Evolutionary conservation across 2,329 filamentous ascomycete genomes (phyloP), one percentile per base, ranked within the genome.

Genomic region (Penicillium sp.): DNA sequence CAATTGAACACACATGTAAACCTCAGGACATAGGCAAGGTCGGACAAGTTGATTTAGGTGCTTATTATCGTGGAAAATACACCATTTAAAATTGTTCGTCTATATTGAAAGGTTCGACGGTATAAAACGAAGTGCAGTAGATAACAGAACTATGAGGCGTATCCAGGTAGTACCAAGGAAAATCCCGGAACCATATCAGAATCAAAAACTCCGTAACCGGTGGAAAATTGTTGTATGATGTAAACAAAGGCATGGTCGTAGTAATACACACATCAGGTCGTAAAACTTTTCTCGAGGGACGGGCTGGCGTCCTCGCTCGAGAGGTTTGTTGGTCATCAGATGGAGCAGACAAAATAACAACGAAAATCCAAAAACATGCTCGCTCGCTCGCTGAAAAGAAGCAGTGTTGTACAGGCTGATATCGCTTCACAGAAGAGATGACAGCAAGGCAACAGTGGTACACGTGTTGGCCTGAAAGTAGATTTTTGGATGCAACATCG

Each of bases 351-450:
- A 36, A 38, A 33, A 31, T 22, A 22, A 2, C 2, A 22, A 22
- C 20, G 25, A 33, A 43, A 31, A 36, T 35, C 41, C 39, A 11
- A 24, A 14, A 24, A n/a, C 5, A 27, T 20, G 30, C 24, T 51
- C 49, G 51, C 24, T 51, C 49, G 51, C 54, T 54, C 48, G 51
- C 48, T 59, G 46, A 40, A n/a, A 46, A 38, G 9, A 35, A 42
- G 20, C 20, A 36, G 35, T 54, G 22, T 33, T 45, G 46, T 55
- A 56, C 56, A 60, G 7, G 28, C 30, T 38, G 30, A 14, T 33
- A 36, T n/a, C 42, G 33, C 50, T 35, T 47, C 51, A 2, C 45
- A 47, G 46, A 54, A 41, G 44, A 27, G 14, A 44, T 46, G 44
- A 13, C 38, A 54, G 39, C 28, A 35, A 46, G 20, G n/a, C 39